Evolutionary conservation across 306 rosid genomes (phyloP), one percentile per base, ranked within the genome.

Genomic region (Neltuma alba): DNA sequence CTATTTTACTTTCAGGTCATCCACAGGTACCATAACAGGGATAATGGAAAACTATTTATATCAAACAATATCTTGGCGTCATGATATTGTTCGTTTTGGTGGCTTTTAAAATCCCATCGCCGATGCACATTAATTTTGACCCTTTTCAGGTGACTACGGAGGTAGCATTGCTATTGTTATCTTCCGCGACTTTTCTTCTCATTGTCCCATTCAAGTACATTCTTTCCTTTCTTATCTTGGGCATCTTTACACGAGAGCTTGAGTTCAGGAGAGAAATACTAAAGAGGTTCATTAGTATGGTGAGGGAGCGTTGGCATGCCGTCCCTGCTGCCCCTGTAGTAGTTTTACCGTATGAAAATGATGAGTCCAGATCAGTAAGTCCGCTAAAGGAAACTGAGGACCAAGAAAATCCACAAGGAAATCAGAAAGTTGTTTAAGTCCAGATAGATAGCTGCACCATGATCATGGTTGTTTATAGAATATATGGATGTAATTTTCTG

Each of bases 321-420:
- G 96, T 94, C 77, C 98, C 98, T 64, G 97, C 97, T 61, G 84
- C 97, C 30, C 97, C 98, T 10, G 97, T 94, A 40, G 87, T 90
- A 38, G 91, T 94, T 73, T 83, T 94, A 74, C 98, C 98, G 36
- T 91, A 80, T 80, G 91, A 90, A 85, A 81, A 72, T n/a, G n/a
- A n/a, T n/a, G n/a, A n/a, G n/a, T n/a, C n/a, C n/a, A n/a, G n/a
- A n/a, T n/a, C n/a, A n/a, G 79, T 87, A 80, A 75, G 83, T 40
- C 77, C 84, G 63, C 41, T 41, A 33, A 89, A 84, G 84, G 83
- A 73, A 86, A 66, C 66, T 18, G 81, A 81, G 80, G 83, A 84
- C 21, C 83, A 76, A 75, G 76, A 78, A 36, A 88, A 89, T 44
- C 79, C 88, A 41, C 82, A 77, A 75, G 76, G 83, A 83, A 84